Percentiles rank a stretch among this genome's conserved stretches.
These are phyloP conservation scores for Carex sylvatica DNA, from an alignment of 202 grass and related monocot genomes.

Conservation along the genomic window DNA sequence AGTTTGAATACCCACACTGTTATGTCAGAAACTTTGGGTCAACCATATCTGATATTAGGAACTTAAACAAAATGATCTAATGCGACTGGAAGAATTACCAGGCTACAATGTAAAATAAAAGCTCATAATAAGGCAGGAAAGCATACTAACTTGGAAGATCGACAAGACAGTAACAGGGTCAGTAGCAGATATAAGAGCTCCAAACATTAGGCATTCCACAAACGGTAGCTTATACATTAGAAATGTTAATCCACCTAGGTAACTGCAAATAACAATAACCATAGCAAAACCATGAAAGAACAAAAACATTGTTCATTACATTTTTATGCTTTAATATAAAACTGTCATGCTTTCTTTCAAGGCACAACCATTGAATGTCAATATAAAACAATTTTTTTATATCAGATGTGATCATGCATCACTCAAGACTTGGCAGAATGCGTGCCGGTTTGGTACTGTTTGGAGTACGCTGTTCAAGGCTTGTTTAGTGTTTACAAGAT, in stretches of 20 bases:
- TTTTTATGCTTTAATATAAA: background rate
- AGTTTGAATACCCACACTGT: background rate
- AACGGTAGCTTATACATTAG: constrained; percentile 94
- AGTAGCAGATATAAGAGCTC: constrained; percentile 95
- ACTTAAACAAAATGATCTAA: background rate
- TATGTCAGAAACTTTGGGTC: constrained; percentile 14
- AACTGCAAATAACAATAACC: constrained; percentile 48
- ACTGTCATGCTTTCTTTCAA: background rate
- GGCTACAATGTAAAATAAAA: background rate
- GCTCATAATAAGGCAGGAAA: background rate
- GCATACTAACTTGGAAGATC: constrained; percentile 81
- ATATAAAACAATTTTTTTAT: background rate
- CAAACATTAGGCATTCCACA: constrained; percentile 97
- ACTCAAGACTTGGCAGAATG: background rate
- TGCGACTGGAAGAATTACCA: background rate
- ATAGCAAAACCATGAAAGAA: constrained; percentile 17
- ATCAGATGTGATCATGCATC: constrained; percentile 3
- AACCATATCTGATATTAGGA: background rate
- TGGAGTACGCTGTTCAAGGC: background rate
- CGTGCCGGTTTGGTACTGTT: background rate
- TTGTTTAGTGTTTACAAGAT: constrained; percentile 3
- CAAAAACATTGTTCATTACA: background rate
- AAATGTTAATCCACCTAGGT: constrained; percentile 91
- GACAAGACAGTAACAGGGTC: constrained; percentile 99
- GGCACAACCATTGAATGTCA: background rate